These are phyloP conservation scores for Xylariaceae sp. DNA, from an alignment of 2,329 filamentous ascomycete genomes.

Conservation along the genomic window DNA sequence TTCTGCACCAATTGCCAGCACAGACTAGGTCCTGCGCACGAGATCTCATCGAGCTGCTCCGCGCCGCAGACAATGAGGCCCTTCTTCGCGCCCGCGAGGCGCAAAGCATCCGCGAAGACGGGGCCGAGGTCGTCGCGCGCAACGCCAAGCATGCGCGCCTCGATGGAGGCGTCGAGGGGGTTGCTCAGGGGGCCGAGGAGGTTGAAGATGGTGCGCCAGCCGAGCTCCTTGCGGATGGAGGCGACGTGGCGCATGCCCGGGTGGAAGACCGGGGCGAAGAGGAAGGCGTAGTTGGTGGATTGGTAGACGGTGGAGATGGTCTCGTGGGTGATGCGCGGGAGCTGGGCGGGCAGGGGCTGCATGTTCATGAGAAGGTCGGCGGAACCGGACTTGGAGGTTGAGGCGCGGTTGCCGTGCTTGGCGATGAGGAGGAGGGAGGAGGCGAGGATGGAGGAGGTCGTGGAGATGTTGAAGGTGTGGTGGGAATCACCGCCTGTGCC, in stretches of 20 bases:
- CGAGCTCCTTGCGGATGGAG: slow-evolving; percentile 77
- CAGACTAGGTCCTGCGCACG: slow-evolving; percentile 79
- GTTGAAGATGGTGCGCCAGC: slow-evolving; percentile 97
- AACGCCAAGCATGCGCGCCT: slow-evolving; percentile 90
- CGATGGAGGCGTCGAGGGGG: slow-evolving; percentile 75
- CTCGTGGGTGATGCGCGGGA: slow-evolving; percentile 65
- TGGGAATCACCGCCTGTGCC: slow-evolving; percentile 94
- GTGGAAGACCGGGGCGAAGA: slow-evolving; percentile 95
- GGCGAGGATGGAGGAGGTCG: slow-evolving; percentile 86
- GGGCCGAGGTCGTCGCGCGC: slow-evolving; percentile 80
- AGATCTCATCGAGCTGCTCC: slow-evolving; percentile 93
- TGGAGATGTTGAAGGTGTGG: slow-evolving; percentile 98
- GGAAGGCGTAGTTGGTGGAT: slow-evolving; percentile 83
- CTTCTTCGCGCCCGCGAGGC: slow-evolving; percentile 70
- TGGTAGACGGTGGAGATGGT: slow-evolving; percentile 71
- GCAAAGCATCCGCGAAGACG: slow-evolving; percentile 81
- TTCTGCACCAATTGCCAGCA: slow-evolving; percentile 72
- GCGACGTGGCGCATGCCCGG: slow-evolving; percentile 89
- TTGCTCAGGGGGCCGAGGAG: slow-evolving; percentile 89
- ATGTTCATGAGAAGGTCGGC: slow-evolving; percentile 83
- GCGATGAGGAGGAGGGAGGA: slow-evolving; percentile 79
- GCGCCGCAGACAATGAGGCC: slow-evolving; percentile 88
- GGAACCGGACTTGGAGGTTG: slow-evolving; percentile 91
- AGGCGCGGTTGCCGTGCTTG: slow-evolving; percentile 95
- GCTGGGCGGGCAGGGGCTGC: slow-evolving; percentile 64